phyloP scores from a whole-genome alignment of 2,329 filamentous ascomycete genomes.

The Canariomyces notabilis region DNA sequence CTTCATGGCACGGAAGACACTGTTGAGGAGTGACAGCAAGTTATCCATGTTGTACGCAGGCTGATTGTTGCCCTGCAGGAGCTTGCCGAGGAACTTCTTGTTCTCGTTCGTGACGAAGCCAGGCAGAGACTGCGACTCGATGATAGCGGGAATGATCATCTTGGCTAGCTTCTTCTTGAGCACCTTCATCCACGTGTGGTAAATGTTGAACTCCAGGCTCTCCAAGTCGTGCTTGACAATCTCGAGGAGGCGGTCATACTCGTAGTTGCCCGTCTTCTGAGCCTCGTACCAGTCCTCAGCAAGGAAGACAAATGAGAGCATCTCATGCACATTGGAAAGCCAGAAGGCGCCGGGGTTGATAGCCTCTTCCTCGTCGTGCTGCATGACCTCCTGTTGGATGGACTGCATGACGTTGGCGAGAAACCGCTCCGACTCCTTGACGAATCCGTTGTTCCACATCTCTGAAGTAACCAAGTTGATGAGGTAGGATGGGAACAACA shows the following conservation, averaged over 20 bases:
- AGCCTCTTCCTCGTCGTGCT: conserved; percentile 93
- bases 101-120: conserved; percentile 98
- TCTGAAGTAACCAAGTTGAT: conserved; percentile 99
- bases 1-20: conserved; percentile 98
- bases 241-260: conserved; percentile 94
- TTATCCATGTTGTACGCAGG: conserved; percentile 99
- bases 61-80: conserved; percentile 80
- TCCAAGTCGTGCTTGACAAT: conserved; percentile 99
- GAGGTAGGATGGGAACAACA: conserved; percentile 95
- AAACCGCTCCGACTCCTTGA: conserved; percentile 98
- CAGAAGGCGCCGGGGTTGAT: conserved; percentile 98
- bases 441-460: conserved; percentile 99
- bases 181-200: conserved; percentile 99
- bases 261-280: conserved; percentile 98
- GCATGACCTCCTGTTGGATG: conserved; percentile 99
- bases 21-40: conserved; percentile 89
- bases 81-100: conserved; percentile 95
- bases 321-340: conserved; percentile 98
- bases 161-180: conserved; percentile 98
- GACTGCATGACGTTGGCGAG: conserved; percentile 99
- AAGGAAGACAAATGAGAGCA: conserved; percentile 98
- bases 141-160: conserved; percentile 99
- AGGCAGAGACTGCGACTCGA: conserved; percentile 95
- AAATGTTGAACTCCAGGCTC: conserved; percentile 98
- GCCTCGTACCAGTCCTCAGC: conserved; percentile 99